These are phyloP conservation scores for Xylaria nigripes DNA, from an alignment of 495 filamentous ascomycete genomes.

Conservation along the genomic window DNA sequence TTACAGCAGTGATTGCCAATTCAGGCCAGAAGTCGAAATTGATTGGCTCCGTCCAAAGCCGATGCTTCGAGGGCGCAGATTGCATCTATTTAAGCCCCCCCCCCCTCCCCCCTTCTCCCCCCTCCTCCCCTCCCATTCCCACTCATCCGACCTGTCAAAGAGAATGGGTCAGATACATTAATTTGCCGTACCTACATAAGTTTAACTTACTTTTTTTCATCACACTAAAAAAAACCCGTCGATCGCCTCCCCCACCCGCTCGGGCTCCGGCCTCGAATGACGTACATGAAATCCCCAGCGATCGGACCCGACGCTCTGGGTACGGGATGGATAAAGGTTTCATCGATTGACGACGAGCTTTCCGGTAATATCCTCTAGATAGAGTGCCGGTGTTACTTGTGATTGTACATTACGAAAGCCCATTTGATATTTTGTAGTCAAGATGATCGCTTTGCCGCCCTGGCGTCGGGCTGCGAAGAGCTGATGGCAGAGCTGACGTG, in stretches of 20 bases:
- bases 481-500: constrained; percentile 2
- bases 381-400: too few species aligned
- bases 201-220: too few species aligned
- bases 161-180: too few species aligned
- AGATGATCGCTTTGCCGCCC: not conserved
- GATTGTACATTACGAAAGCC: too few species aligned
- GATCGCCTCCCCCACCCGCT: constrained; percentile 1
- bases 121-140: too few species aligned
- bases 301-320: constrained; percentile 27
- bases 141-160: too few species aligned
- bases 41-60: constrained; percentile 24
- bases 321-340: constrained; percentile 10
- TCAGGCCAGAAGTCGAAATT: constrained; percentile 16
- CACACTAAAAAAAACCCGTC: constrained; percentile 11
- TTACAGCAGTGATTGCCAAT: constrained; percentile 16
- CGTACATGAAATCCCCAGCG: constrained; percentile 14
- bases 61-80: constrained; percentile 12
- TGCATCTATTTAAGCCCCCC: not conserved
- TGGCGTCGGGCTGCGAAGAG: constrained; percentile 5
- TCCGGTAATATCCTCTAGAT: too few species aligned
- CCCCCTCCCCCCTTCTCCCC: too few species aligned
- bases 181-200: too few species aligned
- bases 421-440: too few species aligned
- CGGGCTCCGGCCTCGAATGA: constrained; percentile 14
- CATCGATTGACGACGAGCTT: constrained; percentile 5